Percentiles rank a stretch among this genome's conserved stretches.
phyloP scores from a whole-genome alignment of 2,329 filamentous ascomycete species.

The Nannizziopsis barbatae region DNA sequence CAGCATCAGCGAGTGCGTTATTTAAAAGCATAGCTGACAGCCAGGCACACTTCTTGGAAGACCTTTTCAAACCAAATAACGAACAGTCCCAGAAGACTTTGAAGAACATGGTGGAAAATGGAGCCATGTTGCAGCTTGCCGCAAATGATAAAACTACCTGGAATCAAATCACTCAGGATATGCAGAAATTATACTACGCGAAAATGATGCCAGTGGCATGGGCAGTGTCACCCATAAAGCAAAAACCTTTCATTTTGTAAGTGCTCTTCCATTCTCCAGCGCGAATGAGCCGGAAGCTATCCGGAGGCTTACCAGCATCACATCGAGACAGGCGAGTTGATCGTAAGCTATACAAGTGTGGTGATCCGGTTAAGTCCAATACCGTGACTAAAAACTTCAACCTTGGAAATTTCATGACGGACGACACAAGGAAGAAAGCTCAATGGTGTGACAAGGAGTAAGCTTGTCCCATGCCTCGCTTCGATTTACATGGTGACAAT shows the following conservation, averaged over 20 bases:
- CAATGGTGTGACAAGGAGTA: slow-evolving; percentile 8
- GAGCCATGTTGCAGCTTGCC: slow-evolving; percentile 4
- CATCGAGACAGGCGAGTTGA: background rate
- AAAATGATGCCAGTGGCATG: slow-evolving; percentile 6
- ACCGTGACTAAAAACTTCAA: background rate
- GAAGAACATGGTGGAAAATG: slow-evolving; percentile 1
- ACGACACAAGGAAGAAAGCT: slow-evolving; percentile 3
- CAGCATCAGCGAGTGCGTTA: background rate
- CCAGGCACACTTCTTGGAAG: slow-evolving; percentile 2
- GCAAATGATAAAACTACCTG: background rate
- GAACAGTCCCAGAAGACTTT: background rate
- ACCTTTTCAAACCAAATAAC: slow-evolving; percentile 1
- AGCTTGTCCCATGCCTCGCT: background rate
- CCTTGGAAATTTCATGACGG: slow-evolving; percentile 1
- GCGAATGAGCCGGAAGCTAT: background rate
- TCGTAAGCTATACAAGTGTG: slow-evolving; percentile 6
- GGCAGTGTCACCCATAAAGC: slow-evolving; percentile 3
- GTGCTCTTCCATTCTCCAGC: background rate
- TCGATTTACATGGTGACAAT: background rate
- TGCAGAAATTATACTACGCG: slow-evolving; percentile 3
- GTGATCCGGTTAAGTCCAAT: background rate
- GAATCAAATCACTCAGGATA: background rate
- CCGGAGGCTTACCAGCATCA: background rate
- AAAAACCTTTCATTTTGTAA: slow-evolving; percentile 8
- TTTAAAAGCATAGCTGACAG: background rate